Evolutionary conservation across 2,329 filamentous ascomycete species (phyloP).

Genomic region (Colletotrichum aenigma): DNA sequence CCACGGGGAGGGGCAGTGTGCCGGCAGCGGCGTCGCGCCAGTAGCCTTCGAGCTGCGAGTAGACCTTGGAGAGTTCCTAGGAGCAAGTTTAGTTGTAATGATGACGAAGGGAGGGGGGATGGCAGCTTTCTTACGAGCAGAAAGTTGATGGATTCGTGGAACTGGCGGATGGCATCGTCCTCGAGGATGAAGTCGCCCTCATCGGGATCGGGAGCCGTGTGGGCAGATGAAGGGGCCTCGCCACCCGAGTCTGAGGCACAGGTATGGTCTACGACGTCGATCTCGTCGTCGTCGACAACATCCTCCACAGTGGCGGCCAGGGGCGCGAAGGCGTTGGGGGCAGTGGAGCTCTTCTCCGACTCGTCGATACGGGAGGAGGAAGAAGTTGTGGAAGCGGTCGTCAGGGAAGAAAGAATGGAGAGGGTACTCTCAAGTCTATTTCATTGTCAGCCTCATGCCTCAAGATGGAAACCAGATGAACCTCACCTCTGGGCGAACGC

Average conservation of each 20-base stretch:
- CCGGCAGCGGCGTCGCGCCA: neutral
- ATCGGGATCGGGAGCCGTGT: neutral
- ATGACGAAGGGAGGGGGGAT: neutral
- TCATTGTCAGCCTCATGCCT: neutral
- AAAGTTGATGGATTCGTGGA: neutral
- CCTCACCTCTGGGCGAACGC: neutral
- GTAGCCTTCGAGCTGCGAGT: neutral
- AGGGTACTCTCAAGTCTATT: neutral
- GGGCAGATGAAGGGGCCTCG: neutral
- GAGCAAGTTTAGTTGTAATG: neutral
- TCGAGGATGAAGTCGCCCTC: neutral
- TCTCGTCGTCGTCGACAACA: neutral
- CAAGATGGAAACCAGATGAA: neutral
- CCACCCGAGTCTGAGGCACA: neutral
- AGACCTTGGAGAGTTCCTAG: neutral
- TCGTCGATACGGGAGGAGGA: neutral
- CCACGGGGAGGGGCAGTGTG: neutral
- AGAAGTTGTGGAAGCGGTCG: rapidly evolving
- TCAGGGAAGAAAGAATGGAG: neutral
- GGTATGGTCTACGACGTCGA: neutral
- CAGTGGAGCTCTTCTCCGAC: rapidly evolving
- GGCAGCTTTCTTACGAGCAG: neutral
- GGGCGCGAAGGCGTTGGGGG: neutral
- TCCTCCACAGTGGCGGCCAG: neutral
- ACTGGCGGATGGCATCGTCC: neutral